Evolutionary conservation across 192 early-diverging fungal genomes (phyloP), one percentile per base, ranked within the genome.

Genomic region (Mortierella hygrophila): DNA sequence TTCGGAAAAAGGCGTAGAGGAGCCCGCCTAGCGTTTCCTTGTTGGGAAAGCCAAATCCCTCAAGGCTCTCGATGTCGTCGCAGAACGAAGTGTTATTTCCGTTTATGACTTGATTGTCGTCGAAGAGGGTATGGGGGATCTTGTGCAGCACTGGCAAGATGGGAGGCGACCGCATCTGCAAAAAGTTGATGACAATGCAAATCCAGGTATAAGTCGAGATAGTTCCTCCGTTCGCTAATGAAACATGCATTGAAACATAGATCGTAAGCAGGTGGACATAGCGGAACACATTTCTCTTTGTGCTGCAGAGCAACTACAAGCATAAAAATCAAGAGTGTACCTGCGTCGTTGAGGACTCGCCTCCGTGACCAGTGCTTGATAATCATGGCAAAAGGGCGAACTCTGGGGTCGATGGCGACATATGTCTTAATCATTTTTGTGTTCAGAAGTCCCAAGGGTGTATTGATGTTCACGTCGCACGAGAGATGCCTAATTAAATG

Each of bases 381-480:
- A 35, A 97, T 92, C 94, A 98, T 95, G 55, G 95, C 91, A 76
- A 99, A 91, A 1, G 96, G 97, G 44, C 94, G 91, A 11, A 98
- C 97, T n/a, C 97, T 93, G 32, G 93, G 88, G 87, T 98, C 97
- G 37, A 97, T 91, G 20, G 91, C 93, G 23, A 98, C 97, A 91
- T 98, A 98, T 8, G 95, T 95, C 87, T 93, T 93, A 80, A 99
- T 94, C 92, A 98, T 93, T 52, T 91, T 88, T 20, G 98, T 97
- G 86, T 99, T 99, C 84, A 95, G 92, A 46, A 99, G 89, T 13
- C 97, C 97, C 55, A 97, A 87, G 4, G 95, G 94, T 86, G 97
- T 98, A 90, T 98, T 98, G 76, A 99, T 94, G 86, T 98, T 98
- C 80, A 98, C 94, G 82, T 99, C 98, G 77, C 97, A 97, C 7